Base-by-base conservation (phyloP, 1,284 basidiomycete species). In the Mycena citricolor region DNA sequence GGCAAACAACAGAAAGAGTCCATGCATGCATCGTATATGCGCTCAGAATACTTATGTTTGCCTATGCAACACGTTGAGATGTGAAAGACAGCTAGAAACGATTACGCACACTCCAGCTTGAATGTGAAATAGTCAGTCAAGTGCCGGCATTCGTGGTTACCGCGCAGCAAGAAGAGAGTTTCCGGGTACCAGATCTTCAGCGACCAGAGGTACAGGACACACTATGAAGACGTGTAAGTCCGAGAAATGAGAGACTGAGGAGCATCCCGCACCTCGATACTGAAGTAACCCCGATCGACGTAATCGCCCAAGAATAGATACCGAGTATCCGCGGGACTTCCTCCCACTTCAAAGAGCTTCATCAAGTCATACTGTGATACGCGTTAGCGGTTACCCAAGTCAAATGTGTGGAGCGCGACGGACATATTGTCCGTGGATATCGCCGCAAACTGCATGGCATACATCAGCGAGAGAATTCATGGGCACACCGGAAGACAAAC, bases 161-260 rank as follows among this genome's bases (percentile, higher is more conserved):
- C 90, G 31, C 90, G 83, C 16, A 94, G 75, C 29, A 94, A 78
- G 74, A 92, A 93, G 39, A 94, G 76, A 28, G 89, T 92, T 53
- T 92, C 83, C 38, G 90, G 90, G 63, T 93, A 94, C 87, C 90
- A 93, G 65, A 94, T 94, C 71, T 94, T 94, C 63, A 91, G 73
- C 10, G 85, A 73, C 89, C 88, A 91, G 26, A 91, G 76, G 64
- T 94, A 94, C 35, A 94, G 70, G 11, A 94, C 90, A 63, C 91
- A 94, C 90, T 93, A 31, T 7, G 22, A 33, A 35, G 6, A 7
- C 22, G 32, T n/a, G 40, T 22, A 7, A 28, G 25, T 38, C 22
- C 20, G 21, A 12, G 13, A 4, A 23, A 4, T 8, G 19, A 39
- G 16, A 14, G 14, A n/a, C 38, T 23, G 34, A 30, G 20, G 16